Conservation (phyloP, 1,284 basidiomycete genomes). For the Trichosporon sp. region DNA sequence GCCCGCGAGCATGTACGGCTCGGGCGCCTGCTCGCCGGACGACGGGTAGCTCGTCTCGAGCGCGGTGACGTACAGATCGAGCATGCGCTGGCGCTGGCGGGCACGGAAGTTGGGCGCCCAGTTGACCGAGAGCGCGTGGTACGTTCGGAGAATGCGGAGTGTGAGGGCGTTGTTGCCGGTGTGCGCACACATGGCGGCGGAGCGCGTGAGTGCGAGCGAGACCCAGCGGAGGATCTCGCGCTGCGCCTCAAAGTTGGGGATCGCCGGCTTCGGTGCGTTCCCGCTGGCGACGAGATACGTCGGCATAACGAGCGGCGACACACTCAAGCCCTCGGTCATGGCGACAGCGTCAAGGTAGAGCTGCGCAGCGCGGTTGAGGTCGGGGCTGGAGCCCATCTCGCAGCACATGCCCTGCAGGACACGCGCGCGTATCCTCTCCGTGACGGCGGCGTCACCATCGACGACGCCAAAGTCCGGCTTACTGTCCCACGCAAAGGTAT, state of each 20-base stretch:
- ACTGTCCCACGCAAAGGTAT: constrained; percentile 56
- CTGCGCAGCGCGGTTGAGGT: constrained; percentile 28
- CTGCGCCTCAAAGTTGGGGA: constrained; percentile 31
- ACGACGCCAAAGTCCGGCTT: constrained; percentile 30
- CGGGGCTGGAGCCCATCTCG: constrained; percentile 27
- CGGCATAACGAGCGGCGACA: constrained; percentile 25
- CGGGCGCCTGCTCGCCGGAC: constrained; percentile 15
- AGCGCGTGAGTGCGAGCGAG: constrained; percentile 43
- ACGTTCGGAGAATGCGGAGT: constrained; percentile 60
- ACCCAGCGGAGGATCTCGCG: constrained; percentile 44
- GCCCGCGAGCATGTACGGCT: constrained; percentile 25
- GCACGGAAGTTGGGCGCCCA: constrained; percentile 74
- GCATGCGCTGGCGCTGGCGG: constrained; percentile 64
- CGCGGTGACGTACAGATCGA: constrained; percentile 66
- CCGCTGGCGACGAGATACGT: constrained; percentile 25
- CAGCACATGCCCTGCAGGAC: constrained; percentile 46
- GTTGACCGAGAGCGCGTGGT: constrained; percentile 59
- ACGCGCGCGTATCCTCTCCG: constrained; percentile 49
- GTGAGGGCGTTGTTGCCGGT: constrained; percentile 14
- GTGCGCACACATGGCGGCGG: constrained; percentile 50
- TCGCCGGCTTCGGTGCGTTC: constrained; percentile 9
- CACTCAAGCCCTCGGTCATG: constrained; percentile 18
- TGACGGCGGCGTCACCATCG: constrained; percentile 46
- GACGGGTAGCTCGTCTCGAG: constrained; percentile 55
- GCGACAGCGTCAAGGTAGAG: constrained; percentile 31